Evolutionary conservation across 164 flowering plant species (phyloP).

Genomic region (Hamamelis virginiana): DNA sequence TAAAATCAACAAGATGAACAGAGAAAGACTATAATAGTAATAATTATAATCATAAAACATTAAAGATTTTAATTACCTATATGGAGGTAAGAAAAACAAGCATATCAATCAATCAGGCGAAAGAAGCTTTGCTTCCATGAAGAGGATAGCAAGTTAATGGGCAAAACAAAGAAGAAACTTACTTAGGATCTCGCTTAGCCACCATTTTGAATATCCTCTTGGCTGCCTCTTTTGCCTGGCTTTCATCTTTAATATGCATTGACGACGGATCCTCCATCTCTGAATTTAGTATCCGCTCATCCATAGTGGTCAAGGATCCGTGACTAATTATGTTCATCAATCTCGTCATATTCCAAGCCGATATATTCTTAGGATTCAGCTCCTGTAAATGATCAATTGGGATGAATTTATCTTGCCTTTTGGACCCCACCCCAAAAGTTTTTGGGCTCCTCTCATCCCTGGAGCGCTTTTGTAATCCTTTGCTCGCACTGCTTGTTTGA

Average conservation of each 20-base stretch:
- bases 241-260: constrained; percentile 50
- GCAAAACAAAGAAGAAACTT: constrained; percentile 14
- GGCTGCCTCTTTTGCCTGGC: constrained; percentile 61
- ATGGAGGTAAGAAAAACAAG: too few relatives aligned
- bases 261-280: constrained; percentile 39
- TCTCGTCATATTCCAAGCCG: constrained; percentile 81
- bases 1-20: too few relatives aligned
- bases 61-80: too few relatives aligned
- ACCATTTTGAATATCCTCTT: constrained; percentile 65
- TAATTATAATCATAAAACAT: too few relatives aligned
- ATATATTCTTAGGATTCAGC: constrained; percentile 50
- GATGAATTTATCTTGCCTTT: constrained; percentile 38
- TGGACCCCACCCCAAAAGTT: constrained; percentile 26
- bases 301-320: constrained; percentile 53
- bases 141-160: too few relatives aligned
- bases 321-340: constrained; percentile 49
- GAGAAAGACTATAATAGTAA: too few relatives aligned
- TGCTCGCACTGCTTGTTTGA: too few relatives aligned
- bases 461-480: too few relatives aligned
- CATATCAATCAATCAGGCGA: too few relatives aligned
- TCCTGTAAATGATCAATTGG: constrained; percentile 52
- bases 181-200: constrained; percentile 46
- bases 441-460: constrained; percentile 19
- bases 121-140: too few relatives aligned
- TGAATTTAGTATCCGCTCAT: constrained; percentile 42